Percentiles rank a stretch among this genome's conserved stretches.
These are phyloP conservation scores for Aspergillus jensenii DNA, from an alignment of 2,329 filamentous ascomycete genomes.

Conservation along the genomic window DNA sequence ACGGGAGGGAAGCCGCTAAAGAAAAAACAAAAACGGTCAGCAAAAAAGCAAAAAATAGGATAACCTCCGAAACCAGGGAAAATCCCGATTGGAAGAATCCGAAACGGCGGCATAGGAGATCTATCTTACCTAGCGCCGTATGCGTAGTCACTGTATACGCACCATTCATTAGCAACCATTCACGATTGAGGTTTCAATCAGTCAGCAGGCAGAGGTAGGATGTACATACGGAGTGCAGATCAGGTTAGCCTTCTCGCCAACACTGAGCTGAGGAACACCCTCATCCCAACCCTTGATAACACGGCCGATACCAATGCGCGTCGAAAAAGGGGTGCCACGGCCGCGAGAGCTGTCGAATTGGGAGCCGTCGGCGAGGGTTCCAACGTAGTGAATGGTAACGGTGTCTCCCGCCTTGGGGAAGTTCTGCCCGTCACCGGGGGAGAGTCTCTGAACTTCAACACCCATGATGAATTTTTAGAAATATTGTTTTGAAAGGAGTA, in stretches of 20 bases:
- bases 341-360: slow-evolving; percentile 86
- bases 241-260: slow-evolving; percentile 86
- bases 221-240: slow-evolving; percentile 70
- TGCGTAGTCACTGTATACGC: slow-evolving; percentile 34
- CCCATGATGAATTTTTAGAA: slow-evolving; percentile 54
- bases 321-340: slow-evolving; percentile 69
- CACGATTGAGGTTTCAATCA: not conserved
- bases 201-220: not conserved
- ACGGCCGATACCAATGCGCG: slow-evolving; percentile 74
- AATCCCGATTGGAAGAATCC: not conserved
- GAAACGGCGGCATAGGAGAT: not conserved
- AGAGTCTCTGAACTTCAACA: slow-evolving; percentile 67
- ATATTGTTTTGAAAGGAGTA: not conserved
- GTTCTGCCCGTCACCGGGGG: slow-evolving; percentile 61
- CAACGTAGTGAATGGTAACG: slow-evolving; percentile 89
- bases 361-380: slow-evolving; percentile 59
- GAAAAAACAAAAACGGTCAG: not conserved
- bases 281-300: slow-evolving; percentile 91
- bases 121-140: slow-evolving; percentile 33
- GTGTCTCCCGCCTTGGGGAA: slow-evolving; percentile 66
- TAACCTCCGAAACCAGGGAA: not conserved
- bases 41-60: not conserved
- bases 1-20: slow-evolving; percentile 68
- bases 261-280: slow-evolving; percentile 79
- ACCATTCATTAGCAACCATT: slow-evolving; percentile 3